Evolutionary conservation across 257 asterid species (phyloP), one percentile per base, ranked within the genome.

Genomic region (Solanum sparsipilum): DNA sequence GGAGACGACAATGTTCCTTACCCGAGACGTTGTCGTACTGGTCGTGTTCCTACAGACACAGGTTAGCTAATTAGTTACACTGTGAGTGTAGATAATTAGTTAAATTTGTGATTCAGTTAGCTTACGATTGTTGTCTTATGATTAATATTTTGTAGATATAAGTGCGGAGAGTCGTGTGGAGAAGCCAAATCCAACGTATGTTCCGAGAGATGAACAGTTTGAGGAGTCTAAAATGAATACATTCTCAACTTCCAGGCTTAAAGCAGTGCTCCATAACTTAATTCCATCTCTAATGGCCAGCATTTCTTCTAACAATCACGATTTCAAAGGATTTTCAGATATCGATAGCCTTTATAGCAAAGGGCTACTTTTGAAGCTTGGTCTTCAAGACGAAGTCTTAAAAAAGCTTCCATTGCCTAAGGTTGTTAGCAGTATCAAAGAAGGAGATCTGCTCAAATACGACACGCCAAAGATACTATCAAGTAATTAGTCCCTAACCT

Each of bases 11-110:
- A 81, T 9, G 70, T 91, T 13, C 96, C 99, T 0, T 97, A 93
- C 86, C 98, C 99, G 6, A 91, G 99, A 90, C 96, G 99, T 34
- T 97, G 99, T 81, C 95, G 99, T 2, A 94, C 98, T 2, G 99
- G 99, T 7, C 96, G 98, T 20, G 87, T 90, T 83, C 94, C 98
- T 20, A 88, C 94, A 3, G 92, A 93, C 82, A 93, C 98, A n/a
- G 98, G 99, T 97, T 52, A 76, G 96, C 87, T 58, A 87, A 95
- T 88, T 13, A 71, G 13, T 65, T 39, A 35, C 20, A 25, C 36
- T 36, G 12, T 74, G 71, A 60, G 7, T 16, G 23, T 32, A 21
- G 82, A 35, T 31, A n/a, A 39, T 39, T 39, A 27, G 21, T 23
- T 70, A 73, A 35, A 29, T 20, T 7, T 58, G 7, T 27, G 25